Evolutionary conservation across 805 yeast genomes (phyloP), one percentile per base, ranked within the genome.

Genomic region (Wickerhamomyces bovis): DNA sequence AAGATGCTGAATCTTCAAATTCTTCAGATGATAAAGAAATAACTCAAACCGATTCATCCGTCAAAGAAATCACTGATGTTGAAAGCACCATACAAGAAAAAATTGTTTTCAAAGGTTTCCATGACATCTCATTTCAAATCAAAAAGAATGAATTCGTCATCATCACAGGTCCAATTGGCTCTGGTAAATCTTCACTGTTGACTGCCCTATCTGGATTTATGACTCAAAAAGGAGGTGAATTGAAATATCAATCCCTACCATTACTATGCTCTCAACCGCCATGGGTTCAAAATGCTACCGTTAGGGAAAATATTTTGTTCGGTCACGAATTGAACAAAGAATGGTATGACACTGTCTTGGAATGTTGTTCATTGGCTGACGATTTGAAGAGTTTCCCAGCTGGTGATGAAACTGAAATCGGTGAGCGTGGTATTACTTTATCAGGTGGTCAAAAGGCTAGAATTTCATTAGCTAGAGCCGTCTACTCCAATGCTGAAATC

Each of bases 391-490:
- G 74, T 45, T 65, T 84, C 41, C 78, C 84, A 12, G 85, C 78
- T 44, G 89, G 89, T 25, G 89, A 85, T 54, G 53, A 65, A 33
- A 82, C 89, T 0, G 83, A 81, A 58, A 81, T 84, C 51, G 92
- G 92, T 45, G 90, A 84, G 60, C 71, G 83, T 58, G 92, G 92
- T 53, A 78, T 84, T 49, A 83, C 89, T 0, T 66, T 84, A 22
- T 81, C 88, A 18, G 92, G 92, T 42, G 92, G 92, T 39, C 92
- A 84, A 57, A 84, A 85, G 66, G 89, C 89, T 0, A 71, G 92
- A 57, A 71, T 84, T 44, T 73, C 77, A 53, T 66, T 84, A 49
- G 90, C 90, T 7, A 71, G 90, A 60, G 81, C 89, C 0, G 84
- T 83, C 2, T 84, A 84, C 55, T 75, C 81, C 4, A 68, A 78